Evolutionary conservation across 129 eudicot genomes (phyloP).

Genomic region (Arctium lappa): DNA sequence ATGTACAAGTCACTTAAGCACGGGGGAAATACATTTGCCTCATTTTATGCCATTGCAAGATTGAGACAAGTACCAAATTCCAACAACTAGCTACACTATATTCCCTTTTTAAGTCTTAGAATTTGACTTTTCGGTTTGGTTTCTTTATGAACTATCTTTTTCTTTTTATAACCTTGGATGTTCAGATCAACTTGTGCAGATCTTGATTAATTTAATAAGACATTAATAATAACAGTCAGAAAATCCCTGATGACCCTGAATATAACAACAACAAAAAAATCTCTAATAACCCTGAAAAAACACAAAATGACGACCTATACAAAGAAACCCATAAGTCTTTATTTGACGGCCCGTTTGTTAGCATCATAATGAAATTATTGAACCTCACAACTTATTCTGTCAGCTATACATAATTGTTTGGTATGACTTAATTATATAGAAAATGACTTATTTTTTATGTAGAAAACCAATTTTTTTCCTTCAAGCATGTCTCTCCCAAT

Average conservation of each 20-base stretch:
- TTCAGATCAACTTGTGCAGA: background rate
- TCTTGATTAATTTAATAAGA: too few relatives aligned
- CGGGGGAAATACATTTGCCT: background rate
- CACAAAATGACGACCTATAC: background rate
- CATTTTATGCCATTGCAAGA: slow-evolving; percentile 14
- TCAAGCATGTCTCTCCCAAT: too few relatives aligned
- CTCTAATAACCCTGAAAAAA: too few relatives aligned
- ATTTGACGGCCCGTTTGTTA: too few relatives aligned
- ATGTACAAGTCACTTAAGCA: slow-evolving; percentile 6
- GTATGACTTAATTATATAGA: too few relatives aligned
- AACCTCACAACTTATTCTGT: too few relatives aligned
- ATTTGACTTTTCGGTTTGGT: slow-evolving; percentile 4
- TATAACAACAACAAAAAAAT: background rate
- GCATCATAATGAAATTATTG: too few relatives aligned
- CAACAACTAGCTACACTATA: slow-evolving; percentile 28
- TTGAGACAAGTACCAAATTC: slow-evolving; percentile 30
- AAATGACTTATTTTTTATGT: too few relatives aligned
- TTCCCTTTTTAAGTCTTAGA: slow-evolving; percentile 11
- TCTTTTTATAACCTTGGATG: background rate
- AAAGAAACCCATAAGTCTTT: too few relatives aligned
- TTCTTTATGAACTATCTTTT: background rate
- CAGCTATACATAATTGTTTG: too few relatives aligned
- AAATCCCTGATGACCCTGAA: background rate
- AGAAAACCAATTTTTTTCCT: too few relatives aligned
- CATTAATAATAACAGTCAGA: background rate